These are phyloP conservation scores for Apiotrichum akiyoshidainum DNA, from an alignment of 1,284 basidiomycete species.

Conservation along the genomic window DNA sequence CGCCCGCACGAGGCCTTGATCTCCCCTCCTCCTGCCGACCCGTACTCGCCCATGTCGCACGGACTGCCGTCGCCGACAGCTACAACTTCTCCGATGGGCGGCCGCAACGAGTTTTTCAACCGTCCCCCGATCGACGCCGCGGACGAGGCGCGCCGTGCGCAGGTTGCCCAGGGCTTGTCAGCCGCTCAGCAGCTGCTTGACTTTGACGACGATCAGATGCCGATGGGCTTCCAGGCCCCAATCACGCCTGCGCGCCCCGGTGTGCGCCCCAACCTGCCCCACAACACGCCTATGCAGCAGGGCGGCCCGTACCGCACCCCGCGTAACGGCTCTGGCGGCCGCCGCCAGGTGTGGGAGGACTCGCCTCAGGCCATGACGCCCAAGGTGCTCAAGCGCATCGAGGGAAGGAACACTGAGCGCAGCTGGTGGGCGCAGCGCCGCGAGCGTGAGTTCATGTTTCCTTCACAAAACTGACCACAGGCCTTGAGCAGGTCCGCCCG, in stretches of 20 bases:
- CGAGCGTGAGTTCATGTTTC: conserved; percentile 24
- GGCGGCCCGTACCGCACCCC: conserved; percentile 1
- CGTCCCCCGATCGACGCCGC: conserved; percentile 38
- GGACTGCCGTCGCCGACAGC: background rate
- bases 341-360: conserved; percentile 36
- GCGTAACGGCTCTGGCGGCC: background rate
- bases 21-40: background rate
- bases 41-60: background rate
- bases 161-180: conserved; percentile 82
- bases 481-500: conserved; percentile 31
- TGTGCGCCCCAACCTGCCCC: conserved; percentile 10
- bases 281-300: background rate
- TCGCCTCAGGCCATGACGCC: conserved; percentile 31
- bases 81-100: background rate
- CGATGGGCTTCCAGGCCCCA: conserved; percentile 11
- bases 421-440: conserved; percentile 42
- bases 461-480: conserved; percentile 14
- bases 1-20: background rate
- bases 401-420: conserved; percentile 37
- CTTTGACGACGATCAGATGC: conserved; percentile 25
- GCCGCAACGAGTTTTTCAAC: background rate
- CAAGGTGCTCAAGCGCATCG: conserved; percentile 20
- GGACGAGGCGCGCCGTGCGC: conserved; percentile 75
- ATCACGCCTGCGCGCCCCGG: conserved; percentile 25
- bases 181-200: conserved; percentile 71